These are phyloP conservation scores for Fusarium ambrosium DNA, from an alignment of 2,329 filamentous ascomycete genomes.

Conservation along the genomic window DNA sequence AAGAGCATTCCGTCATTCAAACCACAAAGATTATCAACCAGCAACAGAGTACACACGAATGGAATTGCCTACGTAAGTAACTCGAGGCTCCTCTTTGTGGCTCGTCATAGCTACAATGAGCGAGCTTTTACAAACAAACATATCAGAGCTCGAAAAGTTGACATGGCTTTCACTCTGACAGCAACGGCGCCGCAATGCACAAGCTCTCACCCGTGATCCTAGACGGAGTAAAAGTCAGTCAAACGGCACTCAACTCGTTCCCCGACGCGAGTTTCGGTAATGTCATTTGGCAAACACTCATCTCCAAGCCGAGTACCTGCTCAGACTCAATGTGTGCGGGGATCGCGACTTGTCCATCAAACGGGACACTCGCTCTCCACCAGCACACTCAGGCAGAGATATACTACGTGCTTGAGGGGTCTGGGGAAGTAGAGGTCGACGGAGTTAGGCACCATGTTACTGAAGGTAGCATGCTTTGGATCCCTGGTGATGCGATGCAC, in stretches of 20 bases:
- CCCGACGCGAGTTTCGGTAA: neutral
- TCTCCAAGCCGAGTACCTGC: neutral
- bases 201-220: neutral
- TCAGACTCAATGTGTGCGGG: neutral
- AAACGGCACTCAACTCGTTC: neutral
- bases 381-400: neutral
- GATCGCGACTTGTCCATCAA: neutral
- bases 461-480: neutral
- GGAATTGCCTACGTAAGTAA: neutral
- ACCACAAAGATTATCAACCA: neutral
- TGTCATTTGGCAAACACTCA: neutral
- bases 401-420: neutral
- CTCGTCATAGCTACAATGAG: neutral
- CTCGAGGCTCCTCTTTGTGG: neutral
- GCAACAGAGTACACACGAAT: neutral
- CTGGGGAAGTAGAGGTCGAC: neutral
- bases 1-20: neutral
- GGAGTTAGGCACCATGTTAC: neutral
- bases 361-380: neutral
- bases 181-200: neutral
- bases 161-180: neutral
- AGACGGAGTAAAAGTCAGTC: neutral
- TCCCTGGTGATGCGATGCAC: neutral
- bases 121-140: neutral
- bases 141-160: neutral